A percentile compares a stretch with the other conserved stretches of the same genome.
phyloP scores from a whole-genome alignment of 2,329 filamentous ascomycete species.

The Exophiala xenobiotica region DNA sequence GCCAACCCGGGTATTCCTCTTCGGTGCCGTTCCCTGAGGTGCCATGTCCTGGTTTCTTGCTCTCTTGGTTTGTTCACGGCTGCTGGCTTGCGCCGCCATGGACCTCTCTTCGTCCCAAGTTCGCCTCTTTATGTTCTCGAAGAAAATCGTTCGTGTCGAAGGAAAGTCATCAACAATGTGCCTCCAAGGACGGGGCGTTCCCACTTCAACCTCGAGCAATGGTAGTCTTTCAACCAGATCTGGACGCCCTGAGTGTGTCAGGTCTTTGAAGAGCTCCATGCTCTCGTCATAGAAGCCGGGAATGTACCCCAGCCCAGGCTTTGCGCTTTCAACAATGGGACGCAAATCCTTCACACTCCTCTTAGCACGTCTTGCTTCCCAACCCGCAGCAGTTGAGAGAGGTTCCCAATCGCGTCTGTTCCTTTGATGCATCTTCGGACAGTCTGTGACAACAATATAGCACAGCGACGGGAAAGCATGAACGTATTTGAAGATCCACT shows the following conservation, averaged over 20 bases:
- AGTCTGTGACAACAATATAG: slow-evolving; percentile 38
- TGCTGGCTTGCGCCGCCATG: not conserved
- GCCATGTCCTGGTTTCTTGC: slow-evolving; percentile 13
- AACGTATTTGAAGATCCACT: slow-evolving; percentile 37
- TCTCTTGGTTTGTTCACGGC: slow-evolving; percentile 18
- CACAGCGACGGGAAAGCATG: slow-evolving; percentile 38
- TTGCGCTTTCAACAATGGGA: slow-evolving; percentile 36
- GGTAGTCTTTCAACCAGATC: slow-evolving; percentile 16
- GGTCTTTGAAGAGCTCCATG: slow-evolving; percentile 12
- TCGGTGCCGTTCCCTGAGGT: slow-evolving; percentile 10
- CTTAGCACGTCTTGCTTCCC: slow-evolving; percentile 32
- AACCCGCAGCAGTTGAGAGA: slow-evolving; percentile 32
- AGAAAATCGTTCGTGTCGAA: slow-evolving; percentile 30
- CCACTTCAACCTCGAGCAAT: slow-evolving; percentile 28
- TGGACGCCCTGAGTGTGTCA: slow-evolving; percentile 10
- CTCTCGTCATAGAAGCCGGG: slow-evolving; percentile 29
- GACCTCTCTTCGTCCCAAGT: not conserved
- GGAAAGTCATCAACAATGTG: slow-evolving; percentile 33
- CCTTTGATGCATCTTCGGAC: slow-evolving; percentile 32
- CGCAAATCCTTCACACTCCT: slow-evolving; percentile 31
- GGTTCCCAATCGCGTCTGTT: slow-evolving; percentile 28
- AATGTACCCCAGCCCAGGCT: slow-evolving; percentile 22
- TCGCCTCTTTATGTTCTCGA: slow-evolving; percentile 25
- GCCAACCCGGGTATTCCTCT: slow-evolving; percentile 10
- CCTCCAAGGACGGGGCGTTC: slow-evolving; percentile 25